A percentile compares a stretch with the other conserved stretches of the same genome.
Evolutionary conservation across 805 yeast genomes (phyloP).

Genomic region (Candida ulmi): DNA sequence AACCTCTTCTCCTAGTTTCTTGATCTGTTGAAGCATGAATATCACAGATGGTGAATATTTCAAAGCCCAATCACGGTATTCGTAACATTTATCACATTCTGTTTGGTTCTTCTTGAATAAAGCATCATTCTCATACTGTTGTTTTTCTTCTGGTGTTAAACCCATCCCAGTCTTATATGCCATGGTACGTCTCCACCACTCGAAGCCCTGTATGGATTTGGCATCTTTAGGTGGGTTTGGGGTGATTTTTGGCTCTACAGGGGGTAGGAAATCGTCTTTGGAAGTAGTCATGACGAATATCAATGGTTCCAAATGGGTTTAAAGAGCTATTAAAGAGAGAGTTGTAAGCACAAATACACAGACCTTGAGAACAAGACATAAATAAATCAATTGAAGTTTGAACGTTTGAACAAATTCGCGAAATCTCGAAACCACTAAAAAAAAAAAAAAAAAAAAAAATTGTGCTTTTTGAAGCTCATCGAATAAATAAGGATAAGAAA

Average conservation of each 20-base stretch:
- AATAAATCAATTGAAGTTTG: background rate
- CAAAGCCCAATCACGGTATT: slow-evolving; percentile 75
- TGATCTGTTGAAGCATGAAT: slow-evolving; percentile 82
- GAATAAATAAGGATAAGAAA: too few species aligned
- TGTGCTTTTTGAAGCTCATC: background rate
- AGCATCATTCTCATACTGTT: slow-evolving; percentile 52
- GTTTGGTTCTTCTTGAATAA: slow-evolving; percentile 36
- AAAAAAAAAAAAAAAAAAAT: background rate
- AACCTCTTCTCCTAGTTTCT: slow-evolving; percentile 49
- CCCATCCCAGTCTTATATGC: slow-evolving; percentile 71
- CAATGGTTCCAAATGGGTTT: too few species aligned
- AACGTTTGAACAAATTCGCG: background rate
- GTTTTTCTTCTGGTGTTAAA: slow-evolving; percentile 42
- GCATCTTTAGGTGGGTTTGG: slow-evolving; percentile 10
- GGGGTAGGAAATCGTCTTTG: background rate
- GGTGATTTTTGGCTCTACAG: slow-evolving; percentile 2
- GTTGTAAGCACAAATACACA: too few species aligned
- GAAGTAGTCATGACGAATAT: background rate
- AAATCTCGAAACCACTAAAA: too few species aligned
- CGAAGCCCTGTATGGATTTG: slow-evolving; percentile 41
- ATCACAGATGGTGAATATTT: slow-evolving; percentile 76
- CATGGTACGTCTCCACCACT: slow-evolving; percentile 77
- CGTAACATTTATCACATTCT: slow-evolving; percentile 67
- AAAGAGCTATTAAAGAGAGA: too few species aligned
- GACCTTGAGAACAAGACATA: background rate